Evolutionary conservation across 2,329 filamentous ascomycete species (phyloP).

Genomic region (Sclerotinia trifoliorum): DNA sequence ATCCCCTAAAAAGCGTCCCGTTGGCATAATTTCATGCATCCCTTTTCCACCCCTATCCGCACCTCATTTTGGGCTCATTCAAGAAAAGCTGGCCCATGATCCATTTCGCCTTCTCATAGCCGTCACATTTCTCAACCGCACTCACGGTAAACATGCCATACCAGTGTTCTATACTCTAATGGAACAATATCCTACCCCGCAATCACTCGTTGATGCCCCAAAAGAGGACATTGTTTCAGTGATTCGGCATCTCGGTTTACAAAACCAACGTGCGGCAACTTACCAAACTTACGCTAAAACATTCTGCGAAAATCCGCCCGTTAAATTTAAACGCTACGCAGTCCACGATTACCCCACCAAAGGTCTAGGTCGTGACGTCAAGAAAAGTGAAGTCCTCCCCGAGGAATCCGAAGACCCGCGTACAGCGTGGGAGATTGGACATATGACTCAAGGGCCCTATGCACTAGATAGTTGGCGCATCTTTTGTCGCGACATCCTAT

Average conservation of each 20-base stretch:
- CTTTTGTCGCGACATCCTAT: conserved; percentile 79
- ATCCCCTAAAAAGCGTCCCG: conserved; percentile 28
- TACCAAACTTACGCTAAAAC: conserved; percentile 68
- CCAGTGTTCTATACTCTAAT: conserved; percentile 72
- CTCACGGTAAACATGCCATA: conserved; percentile 69
- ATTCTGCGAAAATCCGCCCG: conserved; percentile 64
- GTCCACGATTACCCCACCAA: conserved; percentile 54
- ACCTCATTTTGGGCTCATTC: conserved; percentile 72
- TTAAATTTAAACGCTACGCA: conserved; percentile 54
- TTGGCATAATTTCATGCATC: conserved; percentile 49
- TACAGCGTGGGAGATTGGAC: conserved; percentile 74
- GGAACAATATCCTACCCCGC: conserved; percentile 64
- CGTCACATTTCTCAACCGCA: conserved; percentile 82
- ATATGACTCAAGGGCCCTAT: conserved; percentile 79
- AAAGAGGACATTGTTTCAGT: conserved; percentile 56
- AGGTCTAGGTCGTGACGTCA: conserved; percentile 50
- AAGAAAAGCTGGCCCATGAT: conserved; percentile 72
- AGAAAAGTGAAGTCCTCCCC: conserved; percentile 47
- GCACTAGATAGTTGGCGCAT: conserved; percentile 90
- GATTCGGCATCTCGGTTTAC: conserved; percentile 71
- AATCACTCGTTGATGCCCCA: conserved; percentile 58
- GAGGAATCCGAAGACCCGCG: conserved; percentile 42
- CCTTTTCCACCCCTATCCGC: conserved; percentile 67
- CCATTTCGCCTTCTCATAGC: conserved; percentile 81
- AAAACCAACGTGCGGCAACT: conserved; percentile 62